Conservation (phyloP, 805 yeast species). For the Kockiozyma suomiensis region DNA sequence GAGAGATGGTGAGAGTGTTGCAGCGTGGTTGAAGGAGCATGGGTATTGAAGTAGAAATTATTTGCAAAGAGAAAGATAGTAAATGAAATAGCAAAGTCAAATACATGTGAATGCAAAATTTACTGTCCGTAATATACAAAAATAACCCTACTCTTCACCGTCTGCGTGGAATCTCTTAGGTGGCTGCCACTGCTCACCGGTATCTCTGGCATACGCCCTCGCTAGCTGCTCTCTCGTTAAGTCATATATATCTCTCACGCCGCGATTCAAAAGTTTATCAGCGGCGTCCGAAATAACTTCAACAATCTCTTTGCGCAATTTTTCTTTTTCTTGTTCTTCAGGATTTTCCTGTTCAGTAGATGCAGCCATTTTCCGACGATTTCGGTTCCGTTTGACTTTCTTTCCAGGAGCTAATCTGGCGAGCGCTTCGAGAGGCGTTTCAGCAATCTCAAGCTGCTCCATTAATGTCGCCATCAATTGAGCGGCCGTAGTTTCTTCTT, state of each 20-base stretch:
- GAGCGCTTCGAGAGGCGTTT: slow-evolving; percentile 60
- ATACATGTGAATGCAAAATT: too few species aligned
- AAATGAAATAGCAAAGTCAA: too few species aligned
- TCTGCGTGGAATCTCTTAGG: too few species aligned
- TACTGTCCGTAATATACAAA: too few species aligned
- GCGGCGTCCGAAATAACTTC: slow-evolving; percentile 52
- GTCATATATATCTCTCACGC: slow-evolving; percentile 54
- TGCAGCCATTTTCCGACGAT: slow-evolving; percentile 9
- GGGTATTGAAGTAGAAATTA: too few species aligned
- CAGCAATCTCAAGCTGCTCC: slow-evolving; percentile 55
- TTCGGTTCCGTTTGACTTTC: slow-evolving; percentile 3
- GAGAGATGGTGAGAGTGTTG: slow-evolving; percentile 49
- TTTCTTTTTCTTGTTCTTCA: slow-evolving; percentile 19
- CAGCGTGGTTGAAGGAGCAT: slow-evolving; percentile 47
- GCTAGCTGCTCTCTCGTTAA: slow-evolving; percentile 58
- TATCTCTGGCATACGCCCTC: slow-evolving; percentile 48
- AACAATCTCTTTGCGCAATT: slow-evolving; percentile 41
- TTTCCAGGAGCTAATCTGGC: slow-evolving; percentile 37
- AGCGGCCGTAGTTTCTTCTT: slow-evolving; percentile 23
- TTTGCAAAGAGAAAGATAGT: too few species aligned
- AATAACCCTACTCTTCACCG: neutral
- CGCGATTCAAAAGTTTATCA: slow-evolving; percentile 50
- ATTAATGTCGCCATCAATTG: slow-evolving; percentile 45
- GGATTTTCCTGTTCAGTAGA: neutral
- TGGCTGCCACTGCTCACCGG: slow-evolving; percentile 46